Evolutionary conservation across 371 early-diverging fungal species (phyloP).

Genomic region (Actinomortierella ambigua): DNA sequence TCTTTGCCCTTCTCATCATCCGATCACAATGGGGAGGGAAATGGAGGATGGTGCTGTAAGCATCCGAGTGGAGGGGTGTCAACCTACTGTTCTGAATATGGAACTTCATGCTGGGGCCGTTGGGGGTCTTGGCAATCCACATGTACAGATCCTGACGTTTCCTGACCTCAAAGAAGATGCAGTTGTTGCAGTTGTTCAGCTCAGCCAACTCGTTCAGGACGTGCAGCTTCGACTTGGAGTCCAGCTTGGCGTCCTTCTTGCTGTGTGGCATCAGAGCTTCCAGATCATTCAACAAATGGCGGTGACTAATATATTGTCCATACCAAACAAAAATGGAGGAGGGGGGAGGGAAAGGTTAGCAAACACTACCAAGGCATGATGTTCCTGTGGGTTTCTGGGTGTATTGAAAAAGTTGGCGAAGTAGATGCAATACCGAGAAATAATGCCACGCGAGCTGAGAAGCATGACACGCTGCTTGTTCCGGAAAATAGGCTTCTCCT

Average conservation of each 20-base stretch:
- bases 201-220: constrained; percentile 94
- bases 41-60: too few species aligned
- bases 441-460: constrained; percentile 91
- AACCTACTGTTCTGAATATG: constrained; percentile 87
- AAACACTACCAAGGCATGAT: neutral
- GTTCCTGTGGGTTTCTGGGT: too few species aligned
- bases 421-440: constrained; percentile 63
- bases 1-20: neutral
- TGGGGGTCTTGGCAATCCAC: constrained; percentile 95
- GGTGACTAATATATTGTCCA: constrained; percentile 63
- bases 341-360: neutral
- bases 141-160: constrained; percentile 93
- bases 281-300: constrained; percentile 91
- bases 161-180: constrained; percentile 93
- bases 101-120: constrained; percentile 95
- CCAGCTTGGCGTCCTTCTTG: constrained; percentile 93
- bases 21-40: neutral
- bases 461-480: constrained; percentile 91
- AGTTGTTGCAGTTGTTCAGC: constrained; percentile 96
- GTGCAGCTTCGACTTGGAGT: constrained; percentile 88
- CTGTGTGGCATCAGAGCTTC: constrained; percentile 89
- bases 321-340: neutral
- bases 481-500: constrained; percentile 29
- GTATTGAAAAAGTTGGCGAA: neutral
- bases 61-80: too few species aligned